These are phyloP conservation scores for Penicillium hesseltinei DNA, from an alignment of 2,329 filamentous ascomycete genomes.

Conservation along the genomic window DNA sequence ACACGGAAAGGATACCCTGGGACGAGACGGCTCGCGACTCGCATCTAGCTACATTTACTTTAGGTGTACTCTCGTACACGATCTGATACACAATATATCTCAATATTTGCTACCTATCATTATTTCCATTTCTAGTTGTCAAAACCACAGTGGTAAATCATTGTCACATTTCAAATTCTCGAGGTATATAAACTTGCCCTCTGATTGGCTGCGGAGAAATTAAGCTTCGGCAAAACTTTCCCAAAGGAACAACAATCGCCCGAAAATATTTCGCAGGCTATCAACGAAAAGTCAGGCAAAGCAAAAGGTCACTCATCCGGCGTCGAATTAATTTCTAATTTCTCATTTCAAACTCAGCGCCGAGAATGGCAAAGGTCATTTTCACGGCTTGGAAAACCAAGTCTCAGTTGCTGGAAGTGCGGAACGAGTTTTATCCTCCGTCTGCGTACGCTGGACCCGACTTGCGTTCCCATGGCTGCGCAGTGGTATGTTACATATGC, in stretches of 20 bases:
- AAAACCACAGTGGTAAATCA: background rate
- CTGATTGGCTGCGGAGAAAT: slow-evolving; percentile 13
- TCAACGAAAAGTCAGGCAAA: slow-evolving; percentile 6
- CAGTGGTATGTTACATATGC: slow-evolving; percentile 33
- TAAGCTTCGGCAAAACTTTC: slow-evolving; percentile 15
- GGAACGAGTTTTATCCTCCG: slow-evolving; percentile 41
- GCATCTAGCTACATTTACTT: background rate
- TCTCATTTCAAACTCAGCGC: background rate
- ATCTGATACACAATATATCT: background rate
- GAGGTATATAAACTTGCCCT: background rate
- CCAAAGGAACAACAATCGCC: slow-evolving; percentile 21
- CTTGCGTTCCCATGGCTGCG: slow-evolving; percentile 40
- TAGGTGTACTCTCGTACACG: slow-evolving; percentile 2
- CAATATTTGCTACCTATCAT: background rate
- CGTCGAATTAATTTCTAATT: background rate
- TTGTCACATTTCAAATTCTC: background rate
- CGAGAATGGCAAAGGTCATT: slow-evolving; percentile 39
- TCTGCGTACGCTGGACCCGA: slow-evolving; percentile 35
- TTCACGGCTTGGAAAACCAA: slow-evolving; percentile 45
- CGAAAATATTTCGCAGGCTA: slow-evolving; percentile 20
- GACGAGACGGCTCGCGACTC: slow-evolving; percentile 7
- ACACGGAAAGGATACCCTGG: slow-evolving; percentile 30
- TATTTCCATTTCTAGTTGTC: background rate
- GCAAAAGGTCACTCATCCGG: background rate
- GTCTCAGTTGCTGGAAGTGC: slow-evolving; percentile 38